phyloP scores from a whole-genome alignment of 1,284 basidiomycete species.

The Boletellus deceptivus region DNA sequence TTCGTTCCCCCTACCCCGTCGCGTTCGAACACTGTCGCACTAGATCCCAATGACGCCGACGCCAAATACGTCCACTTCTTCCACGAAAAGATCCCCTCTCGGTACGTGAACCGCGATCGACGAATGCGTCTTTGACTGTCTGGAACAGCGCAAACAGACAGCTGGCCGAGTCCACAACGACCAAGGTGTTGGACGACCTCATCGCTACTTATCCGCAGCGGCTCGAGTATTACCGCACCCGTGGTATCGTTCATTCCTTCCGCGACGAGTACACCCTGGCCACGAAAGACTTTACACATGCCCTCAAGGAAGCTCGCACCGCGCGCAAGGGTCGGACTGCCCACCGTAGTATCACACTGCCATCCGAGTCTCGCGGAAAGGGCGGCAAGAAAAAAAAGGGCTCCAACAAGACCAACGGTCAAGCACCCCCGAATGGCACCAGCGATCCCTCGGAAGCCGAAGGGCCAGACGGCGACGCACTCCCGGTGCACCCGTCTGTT shows the following conservation, averaged over 20 bases:
- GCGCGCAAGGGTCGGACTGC: slow-evolving; percentile 58
- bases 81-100: slow-evolving; percentile 85
- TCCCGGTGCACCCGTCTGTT: slow-evolving; percentile 61
- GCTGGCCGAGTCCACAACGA: slow-evolving; percentile 76
- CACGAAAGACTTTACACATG: slow-evolving; percentile 73
- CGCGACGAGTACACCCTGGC: slow-evolving; percentile 75
- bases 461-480: slow-evolving; percentile 49
- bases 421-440: slow-evolving; percentile 63
- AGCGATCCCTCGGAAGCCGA: slow-evolving; percentile 46
- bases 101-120: slow-evolving; percentile 45
- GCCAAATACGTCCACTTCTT: slow-evolving; percentile 87
- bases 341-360: slow-evolving; percentile 43
- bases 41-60: slow-evolving; percentile 72
- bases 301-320: slow-evolving; percentile 69
- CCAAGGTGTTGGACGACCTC: slow-evolving; percentile 68
- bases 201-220: slow-evolving; percentile 68
- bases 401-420: slow-evolving; percentile 47
- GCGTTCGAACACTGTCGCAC: background rate
- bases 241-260: slow-evolving; percentile 82
- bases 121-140: slow-evolving; percentile 17
- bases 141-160: slow-evolving; percentile 48
- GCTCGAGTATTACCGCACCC: slow-evolving; percentile 77
- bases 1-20: background rate
- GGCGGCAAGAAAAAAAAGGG: slow-evolving; percentile 52
- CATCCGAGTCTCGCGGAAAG: slow-evolving; percentile 46